phyloP scores from a whole-genome alignment of 441 rosid genomes.

The Adansonia gregorii region DNA sequence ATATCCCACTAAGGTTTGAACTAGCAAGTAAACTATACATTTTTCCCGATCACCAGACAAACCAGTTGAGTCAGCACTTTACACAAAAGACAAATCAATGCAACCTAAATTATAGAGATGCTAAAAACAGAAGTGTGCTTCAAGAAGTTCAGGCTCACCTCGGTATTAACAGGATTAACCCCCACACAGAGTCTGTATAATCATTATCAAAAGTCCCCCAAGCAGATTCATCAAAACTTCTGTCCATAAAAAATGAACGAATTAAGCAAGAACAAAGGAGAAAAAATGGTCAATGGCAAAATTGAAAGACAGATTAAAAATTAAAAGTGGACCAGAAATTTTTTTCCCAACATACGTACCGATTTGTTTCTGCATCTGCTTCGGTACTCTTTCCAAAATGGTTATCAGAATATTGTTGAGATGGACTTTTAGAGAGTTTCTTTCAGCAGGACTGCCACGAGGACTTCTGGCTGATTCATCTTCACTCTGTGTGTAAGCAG shows the following conservation, averaged over 20 bases:
- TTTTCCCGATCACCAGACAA: neutral
- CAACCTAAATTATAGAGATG: neutral
- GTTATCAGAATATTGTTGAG: slow-evolving; percentile 63
- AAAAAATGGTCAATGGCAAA: neutral
- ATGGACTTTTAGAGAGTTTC: slow-evolving; percentile 60
- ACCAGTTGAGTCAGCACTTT: neutral
- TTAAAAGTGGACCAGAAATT: neutral
- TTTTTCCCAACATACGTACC: slow-evolving; percentile 35
- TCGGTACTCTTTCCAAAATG: slow-evolving; percentile 61
- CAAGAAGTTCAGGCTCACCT: slow-evolving; percentile 54
- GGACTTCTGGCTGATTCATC: slow-evolving; percentile 89
- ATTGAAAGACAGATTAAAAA: neutral
- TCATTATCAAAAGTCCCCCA: slow-evolving; percentile 97
- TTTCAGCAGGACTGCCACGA: slow-evolving; percentile 69
- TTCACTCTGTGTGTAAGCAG: slow-evolving; percentile 69
- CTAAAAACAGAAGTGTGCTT: slow-evolving; percentile 23
- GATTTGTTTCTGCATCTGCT: slow-evolving; percentile 60
- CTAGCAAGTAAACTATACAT: neutral
- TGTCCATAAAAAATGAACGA: slow-evolving; percentile 29
- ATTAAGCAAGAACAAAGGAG: slow-evolving; percentile 16
- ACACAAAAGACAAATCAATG: neutral
- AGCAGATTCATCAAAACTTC: slow-evolving; percentile 83
- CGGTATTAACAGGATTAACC: slow-evolving; percentile 63
- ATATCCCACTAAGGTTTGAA: neutral
- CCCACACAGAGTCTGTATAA: slow-evolving; percentile 93